Evolutionary conservation across 768 basidiomycete species (phyloP).

Genomic region (Amanita thiersii): DNA sequence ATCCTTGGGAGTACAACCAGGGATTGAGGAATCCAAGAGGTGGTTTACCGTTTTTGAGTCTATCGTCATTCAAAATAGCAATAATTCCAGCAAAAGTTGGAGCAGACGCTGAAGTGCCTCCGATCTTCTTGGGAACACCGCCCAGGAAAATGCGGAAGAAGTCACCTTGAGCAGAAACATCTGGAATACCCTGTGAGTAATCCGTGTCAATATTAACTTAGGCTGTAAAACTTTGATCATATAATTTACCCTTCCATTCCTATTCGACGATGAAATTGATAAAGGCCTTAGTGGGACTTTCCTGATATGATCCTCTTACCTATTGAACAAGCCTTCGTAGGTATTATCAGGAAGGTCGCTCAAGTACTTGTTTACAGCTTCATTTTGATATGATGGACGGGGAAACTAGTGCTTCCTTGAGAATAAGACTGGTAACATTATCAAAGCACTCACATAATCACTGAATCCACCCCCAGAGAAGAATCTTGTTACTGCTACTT

Average conservation of each 20-base stretch:
- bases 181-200: constrained; percentile 61
- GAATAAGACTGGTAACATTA: neutral
- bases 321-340: constrained; percentile 54
- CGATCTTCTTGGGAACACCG: constrained; percentile 30
- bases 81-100: constrained; percentile 61
- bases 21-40: constrained; percentile 66
- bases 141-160: constrained; percentile 39
- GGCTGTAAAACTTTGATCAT: constrained; percentile 16
- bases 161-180: constrained; percentile 54
- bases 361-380: constrained; percentile 36
- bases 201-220: no score
- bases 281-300: neutral
- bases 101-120: constrained; percentile 59
- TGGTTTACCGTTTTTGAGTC: constrained; percentile 29
- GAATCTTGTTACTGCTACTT: constrained; percentile 36
- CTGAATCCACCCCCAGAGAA: constrained; percentile 77
- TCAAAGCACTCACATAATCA: constrained; percentile 39
- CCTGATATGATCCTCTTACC: constrained; percentile 24
- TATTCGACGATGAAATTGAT: constrained; percentile 16
- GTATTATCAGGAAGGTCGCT: constrained; percentile 33
- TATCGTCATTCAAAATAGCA: constrained; percentile 58
- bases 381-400: constrained; percentile 46
- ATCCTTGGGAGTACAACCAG: constrained; percentile 38
- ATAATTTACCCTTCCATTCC: constrained; percentile 50
- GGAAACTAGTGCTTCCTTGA: constrained; percentile 30